A percentile compares a stretch with the other conserved stretches of the same genome.
phyloP scores from a whole-genome alignment of 2,329 filamentous ascomycete species.

The Hypoxylon sp. region DNA sequence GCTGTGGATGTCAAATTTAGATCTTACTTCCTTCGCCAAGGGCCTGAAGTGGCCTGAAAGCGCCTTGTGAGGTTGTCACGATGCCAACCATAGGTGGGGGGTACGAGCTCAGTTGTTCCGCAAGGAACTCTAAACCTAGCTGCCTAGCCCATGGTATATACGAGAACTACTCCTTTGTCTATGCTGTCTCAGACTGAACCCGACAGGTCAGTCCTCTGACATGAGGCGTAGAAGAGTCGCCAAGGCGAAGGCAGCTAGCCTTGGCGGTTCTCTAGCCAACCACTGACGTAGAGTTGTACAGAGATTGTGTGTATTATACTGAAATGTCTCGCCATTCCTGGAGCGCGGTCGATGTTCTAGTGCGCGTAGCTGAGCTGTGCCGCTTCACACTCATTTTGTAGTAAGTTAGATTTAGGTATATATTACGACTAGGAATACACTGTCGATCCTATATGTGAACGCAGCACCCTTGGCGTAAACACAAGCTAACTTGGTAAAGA shows the following conservation, averaged over 20 bases:
- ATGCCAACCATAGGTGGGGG: too few species aligned
- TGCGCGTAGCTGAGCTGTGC: neutral
- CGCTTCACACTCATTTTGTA: neutral
- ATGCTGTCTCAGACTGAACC: too few species aligned
- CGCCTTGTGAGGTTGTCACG: too few species aligned
- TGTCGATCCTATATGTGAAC: neutral
- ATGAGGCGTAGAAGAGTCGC: neutral
- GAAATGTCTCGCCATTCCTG: neutral
- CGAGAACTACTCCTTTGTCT: too few species aligned
- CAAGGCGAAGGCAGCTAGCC: neutral
- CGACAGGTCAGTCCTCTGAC: too few species aligned
- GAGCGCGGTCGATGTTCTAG: neutral
- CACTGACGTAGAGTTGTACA: neutral
- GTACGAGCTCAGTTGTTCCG: too few species aligned
- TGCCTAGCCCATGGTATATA: too few species aligned
- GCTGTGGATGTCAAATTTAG: neutral
- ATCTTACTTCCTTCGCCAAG: neutral
- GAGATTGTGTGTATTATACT: neutral
- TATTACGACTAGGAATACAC: neutral
- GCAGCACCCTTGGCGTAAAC: neutral
- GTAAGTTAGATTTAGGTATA: neutral
- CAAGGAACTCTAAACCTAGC: too few species aligned
- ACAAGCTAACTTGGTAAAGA: neutral
- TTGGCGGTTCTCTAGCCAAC: neutral
- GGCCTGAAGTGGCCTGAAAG: neutral